Evolutionary conservation across 139 green algal genomes (phyloP).

Genomic region (Marvania coccoides): DNA sequence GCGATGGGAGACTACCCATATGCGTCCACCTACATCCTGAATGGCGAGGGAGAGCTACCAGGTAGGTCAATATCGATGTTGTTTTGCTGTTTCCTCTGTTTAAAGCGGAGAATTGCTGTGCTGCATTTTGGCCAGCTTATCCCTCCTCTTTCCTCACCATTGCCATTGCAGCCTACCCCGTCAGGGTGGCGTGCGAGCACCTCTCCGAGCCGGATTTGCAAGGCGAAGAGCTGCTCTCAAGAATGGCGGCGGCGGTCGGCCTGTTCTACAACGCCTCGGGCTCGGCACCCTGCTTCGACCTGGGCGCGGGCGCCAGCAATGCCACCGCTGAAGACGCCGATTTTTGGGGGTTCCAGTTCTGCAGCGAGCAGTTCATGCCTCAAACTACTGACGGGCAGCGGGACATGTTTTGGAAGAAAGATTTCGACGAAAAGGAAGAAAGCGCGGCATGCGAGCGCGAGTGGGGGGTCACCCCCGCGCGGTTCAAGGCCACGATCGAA

Average conservation of each 20-base stretch:
- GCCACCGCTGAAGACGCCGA: slow-evolving; percentile 44
- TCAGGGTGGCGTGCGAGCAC: slow-evolving; percentile 43
- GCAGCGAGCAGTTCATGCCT: slow-evolving; percentile 31
- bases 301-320: neutral
- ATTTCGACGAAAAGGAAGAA: slow-evolving; percentile 13
- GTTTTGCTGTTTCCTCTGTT: too few relatives aligned
- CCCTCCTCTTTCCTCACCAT: too few relatives aligned
- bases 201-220: slow-evolving; percentile 14
- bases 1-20: slow-evolving; percentile 51
- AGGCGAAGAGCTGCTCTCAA: slow-evolving; percentile 27
- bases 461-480: slow-evolving; percentile 58
- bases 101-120: too few relatives aligned
- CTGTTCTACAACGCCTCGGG: slow-evolving; percentile 77
- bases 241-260: slow-evolving; percentile 38
- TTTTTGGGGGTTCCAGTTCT: slow-evolving; percentile 61
- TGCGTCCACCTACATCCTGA: slow-evolving; percentile 45
- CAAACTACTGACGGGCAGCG: slow-evolving; percentile 35
- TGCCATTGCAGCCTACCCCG: slow-evolving; percentile 50
- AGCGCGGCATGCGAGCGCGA: slow-evolving; percentile 37
- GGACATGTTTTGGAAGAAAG: slow-evolving; percentile 42
- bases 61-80: too few relatives aligned
- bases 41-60: slow-evolving; percentile 42
- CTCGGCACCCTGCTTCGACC: slow-evolving; percentile 50
- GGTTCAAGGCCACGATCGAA: slow-evolving; percentile 27
- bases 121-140: too few relatives aligned